Percentiles rank a stretch among this genome's conserved stretches.
Conservation (phyloP, 805 yeast genomes). For the Ogataea ramenticola region DNA sequence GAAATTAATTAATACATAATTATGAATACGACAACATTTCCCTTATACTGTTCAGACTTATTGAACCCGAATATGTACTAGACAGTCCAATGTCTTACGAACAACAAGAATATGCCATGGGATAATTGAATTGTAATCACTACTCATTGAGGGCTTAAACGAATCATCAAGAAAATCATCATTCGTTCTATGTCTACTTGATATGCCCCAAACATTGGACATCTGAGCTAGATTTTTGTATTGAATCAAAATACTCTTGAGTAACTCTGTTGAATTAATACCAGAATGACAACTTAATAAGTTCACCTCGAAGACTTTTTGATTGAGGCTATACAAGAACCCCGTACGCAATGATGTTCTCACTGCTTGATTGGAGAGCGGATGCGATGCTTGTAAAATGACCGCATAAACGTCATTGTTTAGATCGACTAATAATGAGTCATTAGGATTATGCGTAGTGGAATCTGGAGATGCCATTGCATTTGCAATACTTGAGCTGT, state of each 20-base stretch:
- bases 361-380: constrained; percentile 63
- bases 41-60: no score
- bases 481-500: constrained; percentile 2
- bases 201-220: constrained; percentile 30
- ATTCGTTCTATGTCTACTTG: not conserved
- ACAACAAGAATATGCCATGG: constrained; percentile 78
- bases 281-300: constrained; percentile 68
- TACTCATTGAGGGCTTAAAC: constrained; percentile 5
- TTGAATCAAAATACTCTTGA: constrained; percentile 52
- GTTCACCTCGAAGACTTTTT: constrained; percentile 48
- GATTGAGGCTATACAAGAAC: constrained; percentile 39
- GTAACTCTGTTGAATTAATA: constrained; percentile 45
- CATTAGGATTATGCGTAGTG: not conserved
- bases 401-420: constrained; percentile 48
- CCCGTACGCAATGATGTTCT: constrained; percentile 68
- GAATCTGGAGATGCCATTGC: constrained; percentile 3
- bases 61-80: constrained; percentile 52
- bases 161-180: constrained; percentile 14
- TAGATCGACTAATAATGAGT: constrained; percentile 35
- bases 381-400: constrained; percentile 52
- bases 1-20: no score
- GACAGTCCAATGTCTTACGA: constrained; percentile 46
- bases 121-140: constrained; percentile 31
- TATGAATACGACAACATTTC: no score
- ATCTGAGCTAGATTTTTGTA: constrained; percentile 49